phyloP scores from a whole-genome alignment of 352 stramenopile species.

The Discostella stelligera region DNA sequence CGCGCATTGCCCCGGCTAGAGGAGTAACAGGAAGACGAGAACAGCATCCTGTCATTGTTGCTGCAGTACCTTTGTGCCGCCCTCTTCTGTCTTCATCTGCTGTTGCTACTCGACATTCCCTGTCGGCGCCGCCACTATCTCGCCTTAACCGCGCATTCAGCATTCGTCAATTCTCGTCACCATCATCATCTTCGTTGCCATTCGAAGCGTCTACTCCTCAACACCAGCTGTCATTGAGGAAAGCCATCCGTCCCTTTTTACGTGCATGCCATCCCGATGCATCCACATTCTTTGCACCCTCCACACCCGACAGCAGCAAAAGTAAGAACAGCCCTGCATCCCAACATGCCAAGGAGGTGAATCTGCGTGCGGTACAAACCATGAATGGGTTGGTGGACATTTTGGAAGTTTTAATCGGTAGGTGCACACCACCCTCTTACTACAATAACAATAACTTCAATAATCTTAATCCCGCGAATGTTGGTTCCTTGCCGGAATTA shows the following conservation, averaged over 20 bases:
- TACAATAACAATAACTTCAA: neutral
- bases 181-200: slow-evolving; percentile 7
- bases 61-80: too few species aligned
- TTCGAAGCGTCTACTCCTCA: neutral
- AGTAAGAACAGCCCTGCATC: neutral
- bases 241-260: slow-evolving; percentile 41
- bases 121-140: neutral
- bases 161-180: neutral
- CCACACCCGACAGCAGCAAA: too few species aligned
- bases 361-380: slow-evolving; percentile 47
- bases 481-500: slow-evolving; percentile 28
- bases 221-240: slow-evolving; percentile 11
- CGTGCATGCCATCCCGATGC: slow-evolving; percentile 45
- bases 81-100: too few species aligned
- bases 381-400: slow-evolving; percentile 46
- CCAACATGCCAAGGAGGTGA: slow-evolving; percentile 21
- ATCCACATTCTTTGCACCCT: neutral
- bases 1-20: neutral
- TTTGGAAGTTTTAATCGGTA: slow-evolving; percentile 30
- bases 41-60: too few species aligned
- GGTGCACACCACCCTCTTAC: slow-evolving; percentile 13
- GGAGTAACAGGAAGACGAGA: neutral
- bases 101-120: neutral
- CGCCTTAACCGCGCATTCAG: neutral
- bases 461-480: too few species aligned